These are phyloP conservation scores for Physaria fendleri DNA, from an alignment of 345 rosid species.

Conservation along the genomic window DNA sequence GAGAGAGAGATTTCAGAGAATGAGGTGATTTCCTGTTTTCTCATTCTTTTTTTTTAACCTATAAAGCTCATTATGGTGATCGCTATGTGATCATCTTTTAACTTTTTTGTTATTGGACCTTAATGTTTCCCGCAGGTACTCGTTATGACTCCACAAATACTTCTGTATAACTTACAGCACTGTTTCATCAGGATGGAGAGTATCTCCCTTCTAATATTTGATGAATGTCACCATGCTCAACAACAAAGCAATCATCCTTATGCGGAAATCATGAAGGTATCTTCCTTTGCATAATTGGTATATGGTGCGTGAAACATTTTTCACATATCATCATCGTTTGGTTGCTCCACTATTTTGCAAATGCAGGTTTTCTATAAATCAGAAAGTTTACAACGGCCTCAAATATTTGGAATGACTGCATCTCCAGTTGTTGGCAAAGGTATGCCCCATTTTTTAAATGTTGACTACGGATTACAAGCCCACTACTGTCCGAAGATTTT, in stretches of 20 bases:
- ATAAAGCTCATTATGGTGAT: background rate
- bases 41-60: background rate
- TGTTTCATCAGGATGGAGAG: conserved; percentile 85
- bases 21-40: conserved; percentile 47
- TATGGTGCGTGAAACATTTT: conserved; percentile 2
- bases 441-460: conserved; percentile 19
- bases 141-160: conserved; percentile 85
- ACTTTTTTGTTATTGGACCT: conserved; percentile 1
- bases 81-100: conserved; percentile 15
- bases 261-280: conserved; percentile 87
- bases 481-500: background rate
- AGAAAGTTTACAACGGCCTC: conserved; percentile 48
- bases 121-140: conserved; percentile 55
- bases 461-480: background rate
- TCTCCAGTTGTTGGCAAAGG: conserved; percentile 97
- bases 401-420: conserved; percentile 97
- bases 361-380: conserved; percentile 64
- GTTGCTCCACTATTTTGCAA: conserved; percentile 22
- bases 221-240: conserved; percentile 98
- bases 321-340: conserved; percentile 16
- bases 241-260: conserved; percentile 74
- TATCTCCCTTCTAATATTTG: conserved; percentile 81
- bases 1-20: conserved; percentile 55
- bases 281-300: conserved; percentile 17
- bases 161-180: conserved; percentile 68